Conservation (phyloP, 805 yeast species). For the Brettanomyces naardenensis region DNA sequence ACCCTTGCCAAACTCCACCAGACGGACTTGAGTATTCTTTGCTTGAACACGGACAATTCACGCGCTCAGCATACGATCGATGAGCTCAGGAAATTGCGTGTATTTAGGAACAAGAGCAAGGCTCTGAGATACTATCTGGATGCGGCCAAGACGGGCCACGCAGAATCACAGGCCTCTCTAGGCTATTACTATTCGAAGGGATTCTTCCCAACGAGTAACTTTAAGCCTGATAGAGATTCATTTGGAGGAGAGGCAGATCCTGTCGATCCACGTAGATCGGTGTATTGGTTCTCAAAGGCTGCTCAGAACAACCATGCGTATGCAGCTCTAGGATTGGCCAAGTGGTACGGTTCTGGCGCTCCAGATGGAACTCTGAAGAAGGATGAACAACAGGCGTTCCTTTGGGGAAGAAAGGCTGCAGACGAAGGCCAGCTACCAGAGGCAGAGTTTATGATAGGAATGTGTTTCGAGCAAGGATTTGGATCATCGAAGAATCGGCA, state of each 20-base stretch:
- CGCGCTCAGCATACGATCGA: slow-evolving; percentile 26
- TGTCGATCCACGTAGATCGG: slow-evolving; percentile 47
- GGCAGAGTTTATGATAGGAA: slow-evolving; percentile 65
- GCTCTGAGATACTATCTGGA: slow-evolving; percentile 47
- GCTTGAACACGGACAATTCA: slow-evolving; percentile 16
- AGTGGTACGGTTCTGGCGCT: slow-evolving; percentile 73
- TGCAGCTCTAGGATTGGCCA: slow-evolving; percentile 65
- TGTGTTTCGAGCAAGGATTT: slow-evolving; percentile 59
- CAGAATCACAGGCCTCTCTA: slow-evolving; percentile 61
- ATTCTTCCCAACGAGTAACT: slow-evolving; percentile 25
- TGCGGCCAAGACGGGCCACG: slow-evolving; percentile 53
- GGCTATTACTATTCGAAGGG: slow-evolving; percentile 75
- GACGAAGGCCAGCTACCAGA: slow-evolving; percentile 45
- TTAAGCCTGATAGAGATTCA: slow-evolving; percentile 26
- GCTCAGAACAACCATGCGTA: slow-evolving; percentile 58
- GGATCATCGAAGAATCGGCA: slow-evolving; percentile 38
- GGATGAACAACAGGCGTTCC: slow-evolving; percentile 57
- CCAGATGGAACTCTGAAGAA: slow-evolving; percentile 37
- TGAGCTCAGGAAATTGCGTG: slow-evolving; percentile 25
- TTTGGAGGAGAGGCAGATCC: slow-evolving; percentile 19
- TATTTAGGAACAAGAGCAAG: slow-evolving; percentile 27
- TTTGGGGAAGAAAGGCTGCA: slow-evolving; percentile 60
- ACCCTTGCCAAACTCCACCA: slow-evolving; percentile 29
- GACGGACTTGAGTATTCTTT: slow-evolving; percentile 25
- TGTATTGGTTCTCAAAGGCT: slow-evolving; percentile 69